Evolutionary conservation across 768 basidiomycete genomes (phyloP), one percentile per base, ranked within the genome.

Genomic region (Pulveroboletus sp.): DNA sequence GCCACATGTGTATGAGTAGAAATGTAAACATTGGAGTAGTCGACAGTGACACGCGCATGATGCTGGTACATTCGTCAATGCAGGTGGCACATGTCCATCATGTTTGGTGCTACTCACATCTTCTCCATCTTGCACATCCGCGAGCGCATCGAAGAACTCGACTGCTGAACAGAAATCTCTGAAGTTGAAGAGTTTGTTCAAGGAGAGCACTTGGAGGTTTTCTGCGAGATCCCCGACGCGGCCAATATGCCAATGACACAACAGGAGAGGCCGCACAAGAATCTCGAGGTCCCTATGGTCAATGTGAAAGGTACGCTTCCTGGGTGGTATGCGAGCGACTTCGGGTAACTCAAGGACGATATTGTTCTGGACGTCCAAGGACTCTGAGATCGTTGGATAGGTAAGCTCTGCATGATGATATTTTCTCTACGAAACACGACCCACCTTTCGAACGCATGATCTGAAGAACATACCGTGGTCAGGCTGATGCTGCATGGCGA

Each of bases 181-280:
- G 55, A 68, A 65, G 18, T 18, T 54, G 13, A 66, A 62, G 24
- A 57, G 64, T n/a, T 68, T 68, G 36, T 67, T 54, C 46, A 68
- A 32, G 10, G 55, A 52, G 8, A 64, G 47, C 33, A 58, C 56
- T 39, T 60, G 55, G 13, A 38, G 39, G 41, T 53, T 51, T 8
- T 42, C 50, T 43, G 39, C 35, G 30, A 13, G 53, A 6, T 39
- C 36, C 7, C 46, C 48, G 3, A 64, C 40, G n/a, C 14, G 56
- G 32, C 45, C 51, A 13, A 68, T 50, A 26, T 61, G 57, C 67
- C 67, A 68, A 17, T 64, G 53, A 40, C 51, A 64, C 28, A 55
- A 57, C 53, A 71, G 63, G 8, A 79, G 64, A 3, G 76, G 75
- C 32, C 50, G 47, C 9, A 78, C 50, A 36, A 61, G 74, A 17